Evolutionary conservation across 176 grass and related monocot species (phyloP).

Genomic region (Lolium multiflorum): DNA sequence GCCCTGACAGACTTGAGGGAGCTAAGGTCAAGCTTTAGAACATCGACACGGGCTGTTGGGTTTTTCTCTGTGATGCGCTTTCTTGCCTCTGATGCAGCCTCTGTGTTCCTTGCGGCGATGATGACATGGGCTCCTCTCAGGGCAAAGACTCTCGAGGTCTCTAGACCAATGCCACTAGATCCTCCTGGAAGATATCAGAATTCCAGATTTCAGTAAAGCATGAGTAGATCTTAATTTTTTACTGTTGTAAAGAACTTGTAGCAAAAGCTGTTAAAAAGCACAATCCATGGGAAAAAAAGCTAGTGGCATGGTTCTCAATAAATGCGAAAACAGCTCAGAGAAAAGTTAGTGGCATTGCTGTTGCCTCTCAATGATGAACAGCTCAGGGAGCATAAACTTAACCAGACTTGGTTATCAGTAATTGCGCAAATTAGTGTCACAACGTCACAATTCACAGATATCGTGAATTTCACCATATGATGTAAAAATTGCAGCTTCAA

Average conservation of each 20-base stretch:
- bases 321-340: neutral
- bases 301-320: no score
- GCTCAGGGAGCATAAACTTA: neutral
- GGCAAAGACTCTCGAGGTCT: constrained; percentile 88
- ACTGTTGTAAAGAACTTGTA: neutral
- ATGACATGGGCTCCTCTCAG: constrained; percentile 88
- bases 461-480: neutral
- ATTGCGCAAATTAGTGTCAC: neutral
- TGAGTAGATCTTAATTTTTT: neutral
- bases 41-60: constrained; percentile 62
- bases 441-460: neutral
- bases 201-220: neutral
- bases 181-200: constrained; percentile 58
- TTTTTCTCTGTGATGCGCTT: constrained; percentile 53
- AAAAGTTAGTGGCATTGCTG: neutral
- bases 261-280: no score
- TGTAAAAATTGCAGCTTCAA: neutral
- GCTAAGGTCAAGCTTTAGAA: constrained; percentile 87
- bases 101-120: constrained; percentile 92
- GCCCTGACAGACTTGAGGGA: constrained; percentile 83
- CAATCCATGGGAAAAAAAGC: no score
- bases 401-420: neutral
- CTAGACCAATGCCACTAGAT: constrained; percentile 87
- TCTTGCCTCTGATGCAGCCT: constrained; percentile 76
- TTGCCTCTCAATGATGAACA: neutral